phyloP scores from a whole-genome alignment of 2,329 filamentous ascomycete genomes.

The Colletotrichum echinochloae region DNA sequence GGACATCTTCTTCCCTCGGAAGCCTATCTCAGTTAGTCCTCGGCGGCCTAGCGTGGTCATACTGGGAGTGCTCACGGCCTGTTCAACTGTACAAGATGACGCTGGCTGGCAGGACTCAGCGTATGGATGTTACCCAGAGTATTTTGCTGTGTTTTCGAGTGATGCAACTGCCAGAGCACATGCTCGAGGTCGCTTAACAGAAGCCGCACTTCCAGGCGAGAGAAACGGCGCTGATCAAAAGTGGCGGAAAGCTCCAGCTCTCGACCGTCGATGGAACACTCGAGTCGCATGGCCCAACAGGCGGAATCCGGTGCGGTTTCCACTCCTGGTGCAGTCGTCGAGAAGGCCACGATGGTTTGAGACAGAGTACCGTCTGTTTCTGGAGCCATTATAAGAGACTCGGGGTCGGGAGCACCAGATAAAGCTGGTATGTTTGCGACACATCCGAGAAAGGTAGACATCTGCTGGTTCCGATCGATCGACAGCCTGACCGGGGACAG shows the following conservation, averaged over 20 bases:
- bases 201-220: background rate
- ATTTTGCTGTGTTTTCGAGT: background rate
- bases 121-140: background rate
- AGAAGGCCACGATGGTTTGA: background rate
- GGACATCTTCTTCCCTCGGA: background rate
- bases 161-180: slow-evolving; percentile 17
- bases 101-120: slow-evolving; percentile 8
- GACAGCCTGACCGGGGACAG: background rate
- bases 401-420: too few relatives aligned
- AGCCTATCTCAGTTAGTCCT: background rate
- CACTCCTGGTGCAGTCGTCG: background rate
- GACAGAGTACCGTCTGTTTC: background rate
- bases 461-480: background rate
- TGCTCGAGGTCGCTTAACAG: slow-evolving; percentile 20
- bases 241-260: background rate
- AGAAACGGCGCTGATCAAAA: background rate
- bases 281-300: background rate
- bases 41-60: accelerated
- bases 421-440: background rate
- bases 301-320: background rate
- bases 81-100: slow-evolving; percentile 19
- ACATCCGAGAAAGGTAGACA: background rate
- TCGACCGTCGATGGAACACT: background rate
- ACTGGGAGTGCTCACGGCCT: slow-evolving; percentile 17
- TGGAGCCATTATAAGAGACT: background rate